phyloP scores from a whole-genome alignment of 2,329 filamentous ascomycete genomes.

The Meredithiella fracta region DNA sequence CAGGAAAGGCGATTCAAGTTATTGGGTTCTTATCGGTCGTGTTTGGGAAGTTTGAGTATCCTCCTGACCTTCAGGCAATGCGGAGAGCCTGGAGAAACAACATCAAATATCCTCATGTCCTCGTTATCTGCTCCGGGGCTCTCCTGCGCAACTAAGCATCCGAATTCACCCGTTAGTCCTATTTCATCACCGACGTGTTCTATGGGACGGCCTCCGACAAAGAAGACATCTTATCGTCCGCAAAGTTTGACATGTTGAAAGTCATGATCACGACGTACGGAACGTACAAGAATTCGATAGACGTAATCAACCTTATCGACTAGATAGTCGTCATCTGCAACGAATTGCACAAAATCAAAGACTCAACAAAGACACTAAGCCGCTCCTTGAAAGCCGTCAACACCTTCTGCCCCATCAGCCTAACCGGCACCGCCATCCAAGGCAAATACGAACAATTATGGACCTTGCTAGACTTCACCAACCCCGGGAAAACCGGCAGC shows the following conservation, averaged over 20 bases:
- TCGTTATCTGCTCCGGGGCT: slow-evolving; percentile 79
- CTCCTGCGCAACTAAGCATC: slow-evolving; percentile 83
- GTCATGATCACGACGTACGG: slow-evolving; percentile 89
- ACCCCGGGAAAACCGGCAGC: slow-evolving; percentile 54
- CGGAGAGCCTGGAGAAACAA: slow-evolving; percentile 56
- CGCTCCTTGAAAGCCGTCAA: slow-evolving; percentile 83
- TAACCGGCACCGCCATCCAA: slow-evolving; percentile 92
- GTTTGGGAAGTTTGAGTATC: slow-evolving; percentile 86
- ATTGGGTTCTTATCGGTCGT: slow-evolving; percentile 80
- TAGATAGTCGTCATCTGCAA: slow-evolving; percentile 95
- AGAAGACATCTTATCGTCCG: slow-evolving; percentile 54
- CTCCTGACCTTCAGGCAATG: slow-evolving; percentile 73
- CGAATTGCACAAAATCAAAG: slow-evolving; percentile 84
- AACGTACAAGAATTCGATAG: slow-evolving; percentile 67
- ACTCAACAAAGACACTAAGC: slow-evolving; percentile 57
- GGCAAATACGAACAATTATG: slow-evolving; percentile 97
- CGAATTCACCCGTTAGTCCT: slow-evolving; percentile 81
- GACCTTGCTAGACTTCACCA: slow-evolving; percentile 92
- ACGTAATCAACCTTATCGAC: slow-evolving; percentile 60
- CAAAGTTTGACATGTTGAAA: slow-evolving; percentile 61
- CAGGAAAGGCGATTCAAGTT: slow-evolving; percentile 94
- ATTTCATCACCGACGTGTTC: slow-evolving; percentile 77
- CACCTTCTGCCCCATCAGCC: slow-evolving; percentile 74
- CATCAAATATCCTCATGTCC: slow-evolving; percentile 39
- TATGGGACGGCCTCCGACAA: slow-evolving; percentile 47